Percentiles rank a stretch among this genome's conserved stretches.
Evolutionary conservation across 2,329 filamentous ascomycete species (phyloP).

Genomic region (Sclerotinia subarctica): DNA sequence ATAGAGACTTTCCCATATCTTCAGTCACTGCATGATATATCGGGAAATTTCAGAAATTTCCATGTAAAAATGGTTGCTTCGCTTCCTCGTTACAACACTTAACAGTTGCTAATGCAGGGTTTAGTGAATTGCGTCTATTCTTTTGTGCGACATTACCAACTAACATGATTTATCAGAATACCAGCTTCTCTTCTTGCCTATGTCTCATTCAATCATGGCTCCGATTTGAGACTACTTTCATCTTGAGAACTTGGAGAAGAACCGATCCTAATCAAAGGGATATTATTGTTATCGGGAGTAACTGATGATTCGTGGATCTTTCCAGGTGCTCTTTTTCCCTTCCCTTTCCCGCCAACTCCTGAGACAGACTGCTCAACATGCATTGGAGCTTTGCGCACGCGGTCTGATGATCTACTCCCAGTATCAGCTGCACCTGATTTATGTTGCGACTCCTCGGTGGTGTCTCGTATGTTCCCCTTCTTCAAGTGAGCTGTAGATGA

Average conservation of each 20-base stretch:
- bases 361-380: background rate
- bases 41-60: background rate
- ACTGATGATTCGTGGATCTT: background rate
- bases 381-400: background rate
- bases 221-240: background rate
- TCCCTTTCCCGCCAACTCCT: background rate
- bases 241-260: conserved; percentile 4
- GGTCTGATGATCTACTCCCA: background rate
- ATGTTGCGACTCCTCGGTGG: too few species aligned
- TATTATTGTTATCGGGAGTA: background rate
- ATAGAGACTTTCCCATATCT: background rate
- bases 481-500: background rate
- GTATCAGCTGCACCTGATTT: background rate
- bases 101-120: background rate
- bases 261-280: background rate
- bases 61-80: background rate
- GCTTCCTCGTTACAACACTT: too few species aligned
- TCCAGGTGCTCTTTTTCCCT: background rate
- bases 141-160: background rate
- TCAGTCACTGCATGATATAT: background rate
- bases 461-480: background rate
- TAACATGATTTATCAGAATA: background rate
- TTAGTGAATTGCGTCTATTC: background rate
- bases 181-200: background rate
- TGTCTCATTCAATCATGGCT: background rate